Percentiles rank a stretch among this genome's conserved stretches.
These are phyloP conservation scores for Apiotrichum mycotoxinovorans DNA, from an alignment of 1,284 basidiomycete species.

Conservation along the genomic window DNA sequence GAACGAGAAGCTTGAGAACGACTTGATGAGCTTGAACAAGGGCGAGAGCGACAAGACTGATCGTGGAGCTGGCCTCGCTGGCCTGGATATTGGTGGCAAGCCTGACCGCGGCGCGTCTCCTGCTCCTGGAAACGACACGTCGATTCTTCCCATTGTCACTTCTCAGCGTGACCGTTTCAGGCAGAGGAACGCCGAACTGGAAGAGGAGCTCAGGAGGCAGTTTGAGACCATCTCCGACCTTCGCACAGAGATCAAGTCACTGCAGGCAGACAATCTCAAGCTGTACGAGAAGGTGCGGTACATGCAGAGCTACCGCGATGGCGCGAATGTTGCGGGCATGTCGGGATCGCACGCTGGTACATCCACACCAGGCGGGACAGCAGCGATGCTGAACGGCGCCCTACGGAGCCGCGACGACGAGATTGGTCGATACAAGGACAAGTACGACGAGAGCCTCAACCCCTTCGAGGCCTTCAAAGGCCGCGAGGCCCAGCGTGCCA, in stretches of 20 bases:
- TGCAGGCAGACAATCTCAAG: slow-evolving; percentile 90
- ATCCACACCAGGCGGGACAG: slow-evolving; percentile 14
- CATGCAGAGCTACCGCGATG: slow-evolving; percentile 87
- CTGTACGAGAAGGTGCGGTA: slow-evolving; percentile 95
- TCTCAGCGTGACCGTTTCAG: slow-evolving; percentile 93
- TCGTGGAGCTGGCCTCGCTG: slow-evolving; percentile 56
- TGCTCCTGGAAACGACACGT: slow-evolving; percentile 69
- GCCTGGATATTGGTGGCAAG: slow-evolving; percentile 63
- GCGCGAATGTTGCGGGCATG: slow-evolving; percentile 39
- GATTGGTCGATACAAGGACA: slow-evolving; percentile 79
- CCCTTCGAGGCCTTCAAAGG: slow-evolving; percentile 96
- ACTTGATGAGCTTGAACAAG: slow-evolving; percentile 73
- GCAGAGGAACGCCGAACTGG: slow-evolving; percentile 90
- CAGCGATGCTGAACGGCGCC: slow-evolving; percentile 36
- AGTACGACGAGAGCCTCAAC: slow-evolving; percentile 95
- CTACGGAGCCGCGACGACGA: slow-evolving; percentile 58
- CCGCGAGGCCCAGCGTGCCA: slow-evolving; percentile 84
- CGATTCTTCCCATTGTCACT: slow-evolving; percentile 92
- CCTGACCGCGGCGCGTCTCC: slow-evolving; percentile 50
- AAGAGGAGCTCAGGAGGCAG: slow-evolving; percentile 94
- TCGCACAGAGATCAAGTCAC: slow-evolving; percentile 76
- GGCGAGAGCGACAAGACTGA: slow-evolving; percentile 13
- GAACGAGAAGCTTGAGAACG: slow-evolving; percentile 87
- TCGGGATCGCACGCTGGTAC: slow-evolving; percentile 9
- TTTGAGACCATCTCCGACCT: slow-evolving; percentile 89